These are phyloP conservation scores for Solanum aculeatissimum DNA, from an alignment of 305 asterid species.

Conservation along the genomic window DNA sequence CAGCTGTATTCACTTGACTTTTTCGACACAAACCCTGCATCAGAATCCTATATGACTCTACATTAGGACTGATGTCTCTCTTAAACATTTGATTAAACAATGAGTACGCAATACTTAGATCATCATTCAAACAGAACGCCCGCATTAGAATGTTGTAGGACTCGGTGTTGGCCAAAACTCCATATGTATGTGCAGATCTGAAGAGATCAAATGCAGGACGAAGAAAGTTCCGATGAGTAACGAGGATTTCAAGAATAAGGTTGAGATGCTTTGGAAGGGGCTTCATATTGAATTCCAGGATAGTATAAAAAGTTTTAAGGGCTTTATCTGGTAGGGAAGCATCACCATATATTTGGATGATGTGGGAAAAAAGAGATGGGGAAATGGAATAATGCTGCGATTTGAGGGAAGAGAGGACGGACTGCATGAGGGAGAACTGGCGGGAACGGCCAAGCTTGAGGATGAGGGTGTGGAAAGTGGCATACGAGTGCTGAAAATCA, in stretches of 20 bases:
- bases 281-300: conserved; percentile 63
- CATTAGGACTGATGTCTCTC: conserved; percentile 68
- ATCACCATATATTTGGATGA: conserved; percentile 71
- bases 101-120: conserved; percentile 66
- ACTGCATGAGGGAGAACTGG: conserved; percentile 57
- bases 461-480: conserved; percentile 52
- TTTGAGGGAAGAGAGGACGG: conserved; percentile 48
- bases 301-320: conserved; percentile 61
- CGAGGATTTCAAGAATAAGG: conserved; percentile 59
- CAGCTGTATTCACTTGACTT: conserved; percentile 87
- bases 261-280: conserved; percentile 74
- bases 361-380: conserved; percentile 62
- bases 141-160: conserved; percentile 84
- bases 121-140: conserved; percentile 58
- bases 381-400: conserved; percentile 35
- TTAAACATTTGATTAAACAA: conserved; percentile 65
- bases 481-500: conserved; percentile 52
- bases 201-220: conserved; percentile 75
- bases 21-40: conserved; percentile 87
- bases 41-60: conserved; percentile 67
- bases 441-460: conserved; percentile 69
- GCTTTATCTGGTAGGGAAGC: conserved; percentile 65
- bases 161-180: conserved; percentile 49
- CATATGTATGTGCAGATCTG: conserved; percentile 52
- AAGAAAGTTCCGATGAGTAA: conserved; percentile 36